Percentiles rank a stretch among this genome's conserved stretches.
Conservation (phyloP, 116 monocot species). For the Cymodocea nodosa region DNA sequence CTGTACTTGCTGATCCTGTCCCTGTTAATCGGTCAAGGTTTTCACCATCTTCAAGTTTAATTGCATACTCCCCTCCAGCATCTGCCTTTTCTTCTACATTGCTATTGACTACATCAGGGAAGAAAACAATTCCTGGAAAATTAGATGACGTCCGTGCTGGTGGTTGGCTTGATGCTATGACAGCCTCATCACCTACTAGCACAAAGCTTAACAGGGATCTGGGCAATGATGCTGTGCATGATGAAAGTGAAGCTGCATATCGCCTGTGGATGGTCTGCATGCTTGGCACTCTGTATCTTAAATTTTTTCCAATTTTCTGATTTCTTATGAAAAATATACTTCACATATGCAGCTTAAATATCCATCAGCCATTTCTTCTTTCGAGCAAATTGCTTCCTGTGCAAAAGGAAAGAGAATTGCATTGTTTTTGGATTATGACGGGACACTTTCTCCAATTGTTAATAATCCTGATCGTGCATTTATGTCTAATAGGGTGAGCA, state of each 20-base stretch:
- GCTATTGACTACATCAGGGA: slow-evolving; percentile 35
- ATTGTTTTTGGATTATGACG: slow-evolving; percentile 80
- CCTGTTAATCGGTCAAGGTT: slow-evolving; percentile 50
- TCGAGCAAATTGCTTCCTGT: slow-evolving; percentile 41
- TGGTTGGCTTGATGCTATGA: slow-evolving; percentile 66
- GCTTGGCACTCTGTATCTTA: background rate
- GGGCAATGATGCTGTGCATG: slow-evolving; percentile 11
- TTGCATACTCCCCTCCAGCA: slow-evolving; percentile 25
- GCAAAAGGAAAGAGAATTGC: slow-evolving; percentile 48
- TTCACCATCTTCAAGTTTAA: slow-evolving; percentile 24
- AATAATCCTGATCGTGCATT: slow-evolving; percentile 65
- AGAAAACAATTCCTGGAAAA: slow-evolving; percentile 35
- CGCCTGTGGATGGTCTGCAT: slow-evolving; percentile 35
- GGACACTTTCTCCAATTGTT: slow-evolving; percentile 85
- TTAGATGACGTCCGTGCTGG: slow-evolving; percentile 43
- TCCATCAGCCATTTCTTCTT: slow-evolving; percentile 60
- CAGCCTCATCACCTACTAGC: slow-evolving; percentile 51
- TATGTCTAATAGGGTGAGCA: slow-evolving; percentile 51
- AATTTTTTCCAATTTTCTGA: background rate
- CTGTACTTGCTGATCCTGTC: slow-evolving; percentile 59
- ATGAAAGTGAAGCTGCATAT: slow-evolving; percentile 32
- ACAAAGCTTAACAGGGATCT: slow-evolving; percentile 27
- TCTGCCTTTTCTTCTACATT: slow-evolving; percentile 29
- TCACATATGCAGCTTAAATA: slow-evolving; percentile 33
- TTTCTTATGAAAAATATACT: background rate